Evolutionary conservation across 2,329 filamentous ascomycete genomes (phyloP), one percentile per base, ranked within the genome.

Genomic region (Hymenoscyphus fructigenus): DNA sequence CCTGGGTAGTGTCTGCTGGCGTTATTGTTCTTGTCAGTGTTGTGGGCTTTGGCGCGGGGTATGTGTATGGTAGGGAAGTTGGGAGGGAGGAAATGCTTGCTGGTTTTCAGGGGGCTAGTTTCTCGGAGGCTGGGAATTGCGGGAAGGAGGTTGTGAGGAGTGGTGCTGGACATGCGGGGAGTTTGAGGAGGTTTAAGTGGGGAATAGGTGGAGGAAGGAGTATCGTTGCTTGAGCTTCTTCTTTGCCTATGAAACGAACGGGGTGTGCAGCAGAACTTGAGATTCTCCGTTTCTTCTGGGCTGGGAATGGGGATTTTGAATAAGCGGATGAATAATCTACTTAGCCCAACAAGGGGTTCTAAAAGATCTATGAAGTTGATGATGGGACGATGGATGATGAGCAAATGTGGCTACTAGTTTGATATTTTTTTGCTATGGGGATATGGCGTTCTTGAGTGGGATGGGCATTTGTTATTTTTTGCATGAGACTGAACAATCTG

Each of bases 21-120:
- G 87, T 90, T 0, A 85, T 90, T 1, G 86, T 90, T 9, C 80
- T 91, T 12, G 84, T 90, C 2, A 88, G 85, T 7, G 88, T 89
- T 1, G 87, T 90, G 38, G 87, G 87, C 1, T 90, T 91, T 69
- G 86, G 88, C 2, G 88, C 88, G 9, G 88, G 88, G 12, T 89
- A 89, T 71, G 87, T 89, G 28, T 86, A 89, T 65, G 88, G 88
- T 5, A 80, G 87, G 29, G 88, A 90, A 70, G 86, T 88, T 28
- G 88, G 88, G 2, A 81, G 85, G 38, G 85, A 88, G 68, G 87
- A 90, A 72, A 79, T 65, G 0, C 61, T 75, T 44, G 64, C 63
- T 29, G 68, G 69, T 1, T 62, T 75, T 57, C 73, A 72, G 61
- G 69, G 71, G 0, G 62, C 65, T 3, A 65, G 64, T 2, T 57